Percentiles rank a stretch among this genome's conserved stretches.
These are phyloP conservation scores for Quercus aquifolioides DNA, from an alignment of 306 rosid species.

Conservation along the genomic window DNA sequence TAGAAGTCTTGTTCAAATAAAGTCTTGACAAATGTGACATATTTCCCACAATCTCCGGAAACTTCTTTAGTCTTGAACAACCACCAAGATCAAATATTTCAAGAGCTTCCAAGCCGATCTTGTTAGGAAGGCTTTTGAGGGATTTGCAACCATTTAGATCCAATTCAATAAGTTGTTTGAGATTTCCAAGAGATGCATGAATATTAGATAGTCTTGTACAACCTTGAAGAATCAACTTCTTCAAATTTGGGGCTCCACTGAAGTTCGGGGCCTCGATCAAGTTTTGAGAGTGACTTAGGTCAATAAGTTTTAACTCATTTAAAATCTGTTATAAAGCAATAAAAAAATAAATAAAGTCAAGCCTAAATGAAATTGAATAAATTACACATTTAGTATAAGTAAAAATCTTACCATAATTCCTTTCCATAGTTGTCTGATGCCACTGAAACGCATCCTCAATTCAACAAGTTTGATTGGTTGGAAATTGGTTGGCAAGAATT, in stretches of 20 bases:
- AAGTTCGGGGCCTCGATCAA: no score
- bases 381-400: background rate
- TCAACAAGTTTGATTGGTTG: no score
- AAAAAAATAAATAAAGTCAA: background rate
- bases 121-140: constrained; percentile 7
- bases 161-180: constrained; percentile 5
- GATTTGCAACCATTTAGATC: background rate
- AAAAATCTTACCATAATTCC: no score
- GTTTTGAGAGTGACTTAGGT: background rate
- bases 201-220: constrained; percentile 6
- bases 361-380: no score
- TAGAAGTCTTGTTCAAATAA: background rate
- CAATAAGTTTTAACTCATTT: background rate
- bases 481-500: rapidly evolving
- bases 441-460: rapidly evolving
- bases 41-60: constrained; percentile 1
- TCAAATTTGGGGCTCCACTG: background rate
- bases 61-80: background rate
- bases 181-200: constrained; percentile 17
- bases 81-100: constrained; percentile 1
- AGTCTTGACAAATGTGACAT: background rate
- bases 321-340: background rate
- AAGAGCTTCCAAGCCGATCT: background rate
- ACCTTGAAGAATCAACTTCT: background rate
- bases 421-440: no score